Evolutionary conservation across 1,284 basidiomycete species (phyloP).

Genomic region (Pseudomicrostroma phylloplanum): DNA sequence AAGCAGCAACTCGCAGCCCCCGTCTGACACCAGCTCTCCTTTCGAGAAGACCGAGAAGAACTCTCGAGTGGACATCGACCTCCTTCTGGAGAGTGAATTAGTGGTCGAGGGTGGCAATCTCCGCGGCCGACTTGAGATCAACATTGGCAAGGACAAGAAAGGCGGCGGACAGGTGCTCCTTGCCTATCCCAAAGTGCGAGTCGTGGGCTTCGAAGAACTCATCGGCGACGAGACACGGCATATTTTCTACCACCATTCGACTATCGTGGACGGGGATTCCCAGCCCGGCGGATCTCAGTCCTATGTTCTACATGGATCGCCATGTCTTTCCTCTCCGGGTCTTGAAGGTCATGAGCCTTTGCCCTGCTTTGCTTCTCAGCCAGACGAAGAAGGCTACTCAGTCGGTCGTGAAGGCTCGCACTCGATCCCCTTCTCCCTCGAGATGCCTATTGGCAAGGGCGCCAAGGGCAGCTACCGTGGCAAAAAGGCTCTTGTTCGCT

Average conservation of each 20-base stretch:
- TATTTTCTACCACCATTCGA: conserved; percentile 76
- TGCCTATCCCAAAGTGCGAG: conserved; percentile 71
- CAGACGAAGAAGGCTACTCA: conserved; percentile 67
- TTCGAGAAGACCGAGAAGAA: conserved; percentile 50
- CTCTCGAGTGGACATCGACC: conserved; percentile 76
- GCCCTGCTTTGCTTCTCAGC: conserved; percentile 53
- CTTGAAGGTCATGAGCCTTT: conserved; percentile 55
- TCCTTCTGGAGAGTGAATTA: conserved; percentile 68
- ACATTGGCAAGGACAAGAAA: conserved; percentile 59
- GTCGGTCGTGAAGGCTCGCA: conserved; percentile 60
- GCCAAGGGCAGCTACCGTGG: conserved; percentile 67
- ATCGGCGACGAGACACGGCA: conserved; percentile 62
- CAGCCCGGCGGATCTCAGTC: conserved; percentile 38
- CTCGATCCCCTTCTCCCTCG: conserved; percentile 70
- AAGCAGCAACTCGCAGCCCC: too few species aligned
- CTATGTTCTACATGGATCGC: conserved; percentile 44
- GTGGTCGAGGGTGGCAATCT: conserved; percentile 76
- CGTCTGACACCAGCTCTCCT: too few species aligned
- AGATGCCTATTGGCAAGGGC: conserved; percentile 63
- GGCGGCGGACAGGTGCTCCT: conserved; percentile 59
- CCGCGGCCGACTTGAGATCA: conserved; percentile 67
- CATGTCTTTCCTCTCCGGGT: conserved; percentile 51
- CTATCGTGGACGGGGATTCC: conserved; percentile 55
- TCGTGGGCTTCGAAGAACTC: conserved; percentile 78
- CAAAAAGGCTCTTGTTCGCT: conserved; percentile 65